Base-by-base conservation (phyloP, 495 filamentous ascomycete genomes). In the Tirmania nivea region DNA sequence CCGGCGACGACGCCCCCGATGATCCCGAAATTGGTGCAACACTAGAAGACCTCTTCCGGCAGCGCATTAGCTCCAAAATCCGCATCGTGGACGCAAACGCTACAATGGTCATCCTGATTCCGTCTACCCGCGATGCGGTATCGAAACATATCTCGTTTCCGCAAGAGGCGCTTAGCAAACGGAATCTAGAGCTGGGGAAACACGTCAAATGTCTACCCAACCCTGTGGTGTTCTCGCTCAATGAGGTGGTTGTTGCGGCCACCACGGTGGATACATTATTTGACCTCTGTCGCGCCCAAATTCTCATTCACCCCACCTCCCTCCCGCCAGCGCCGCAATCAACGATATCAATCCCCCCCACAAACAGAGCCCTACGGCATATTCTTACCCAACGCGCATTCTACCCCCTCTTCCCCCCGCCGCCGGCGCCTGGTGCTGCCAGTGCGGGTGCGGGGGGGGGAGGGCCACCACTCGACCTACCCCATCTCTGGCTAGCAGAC, bases 321-420 rank as follows among this genome's bases (percentile, higher is more conserved):
- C 14, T 8, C n/a, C 14, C 20, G 5, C 20, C 20, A 1, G 7
- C 66, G 67, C 17, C 63, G 66, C 12, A 73, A 73, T 37, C 73
- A 8, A 4, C 74, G 0, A 63, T 65, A 8, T 74, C 79, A 45
- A 65, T 69, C 2, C 75, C 79, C 56, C 50, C 56, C 19, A 70
- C 92, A 37, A 77, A 79, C 6, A 66, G 90, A 31, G 63, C 83
- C 16, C 74, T 80, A 4, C 75, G 77, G 47, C 78, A 86, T 59
- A 65, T 97, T 34, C 74, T 96, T 53, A 79, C 88, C 63, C 90
- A 97, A 67, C 72, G 86, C 2, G 84, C 89, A 67, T 94, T 84
- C 66, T 86, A 83, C 62, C 90, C 90, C 11, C 63, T 96, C 11
- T 95, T 84, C 58, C 90, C 90, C 34, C 12, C 14, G 12, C 80